Evolutionary conservation across 352 stramenopile species (phyloP), one percentile per base, ranked within the genome.

Genomic region (Phytophthora aleatoria): DNA sequence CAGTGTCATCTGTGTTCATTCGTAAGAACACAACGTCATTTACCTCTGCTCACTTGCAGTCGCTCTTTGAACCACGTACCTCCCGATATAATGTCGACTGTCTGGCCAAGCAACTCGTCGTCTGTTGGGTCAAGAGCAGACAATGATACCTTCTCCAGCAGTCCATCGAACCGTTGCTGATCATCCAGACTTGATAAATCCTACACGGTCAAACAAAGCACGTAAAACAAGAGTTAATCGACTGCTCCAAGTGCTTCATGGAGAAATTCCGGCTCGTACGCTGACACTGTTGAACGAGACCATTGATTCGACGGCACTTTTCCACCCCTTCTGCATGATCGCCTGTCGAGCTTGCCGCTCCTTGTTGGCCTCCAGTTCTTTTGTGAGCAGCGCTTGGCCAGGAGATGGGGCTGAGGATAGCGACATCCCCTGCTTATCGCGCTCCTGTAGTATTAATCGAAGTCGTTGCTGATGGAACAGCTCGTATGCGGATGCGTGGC

Each of bases 281-380:
- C 61, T 73, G 49, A 92, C 83, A 33, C 74, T 87, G 56, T 81
- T 90, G 58, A 89, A 79, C 13, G 73, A 76, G 57, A 92, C 86
- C 82, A 92, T 94, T 16, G 85, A 86, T 30, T 93, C 84, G 31
- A 92, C 85, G 6, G 87, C 87, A 51, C 83, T 90, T 66, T 92
- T 96, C 87, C 87, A 96, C 7, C 87, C 87, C 67, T 94, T 91
- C 24, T 96, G 85, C 84, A 96, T 92, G 57, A 96, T 94, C 30
- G 87, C 85, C 71, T 95, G 87, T 24, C 85, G 82, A 24, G 91
- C 91, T 73, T 95, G 86, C 7, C 86, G 83, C 57, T 96, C 87
- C 48, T 94, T 96, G 71, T 96, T 96, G 7, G 85, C 87, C 53
- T 92, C 85, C 26, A 96, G 69, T 50, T 96, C 87, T 61, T 94